A percentile compares a stretch with the other conserved stretches of the same genome.
Conservation (phyloP, 2,329 filamentous ascomycete genomes). For the Pseudogymnoascus sp. region DNA sequence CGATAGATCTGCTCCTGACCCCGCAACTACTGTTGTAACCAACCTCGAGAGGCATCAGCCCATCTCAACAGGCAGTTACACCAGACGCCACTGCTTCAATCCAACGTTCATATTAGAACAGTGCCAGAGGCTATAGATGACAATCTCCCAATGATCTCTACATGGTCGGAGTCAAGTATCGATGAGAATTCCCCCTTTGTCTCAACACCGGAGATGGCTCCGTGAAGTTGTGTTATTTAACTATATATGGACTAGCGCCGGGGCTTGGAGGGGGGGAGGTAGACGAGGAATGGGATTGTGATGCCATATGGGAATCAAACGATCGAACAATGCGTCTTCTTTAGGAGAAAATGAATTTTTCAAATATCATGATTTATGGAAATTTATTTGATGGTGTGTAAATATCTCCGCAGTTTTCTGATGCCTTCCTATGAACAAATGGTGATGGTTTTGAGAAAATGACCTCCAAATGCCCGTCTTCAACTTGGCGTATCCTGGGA, state of each 20-base stretch:
- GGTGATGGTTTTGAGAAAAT: background rate
- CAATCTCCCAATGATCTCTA: background rate
- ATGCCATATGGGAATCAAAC: background rate
- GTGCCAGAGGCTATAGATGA: background rate
- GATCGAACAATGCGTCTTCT: background rate
- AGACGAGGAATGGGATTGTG: background rate
- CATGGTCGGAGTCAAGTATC: background rate
- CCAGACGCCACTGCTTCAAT: background rate
- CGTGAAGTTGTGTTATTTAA: background rate
- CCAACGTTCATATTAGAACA: background rate
- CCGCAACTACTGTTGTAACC: background rate
- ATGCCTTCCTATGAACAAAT: background rate
- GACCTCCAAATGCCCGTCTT: background rate
- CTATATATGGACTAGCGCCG: background rate
- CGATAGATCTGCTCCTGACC: background rate
- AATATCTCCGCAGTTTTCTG: background rate
- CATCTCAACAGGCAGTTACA: background rate
- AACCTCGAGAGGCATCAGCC: background rate
- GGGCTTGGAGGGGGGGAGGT: background rate
- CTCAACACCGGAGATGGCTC: background rate
- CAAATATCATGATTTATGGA: background rate
- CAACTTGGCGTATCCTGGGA: background rate
- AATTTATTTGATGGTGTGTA: background rate
- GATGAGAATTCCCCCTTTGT: background rate
- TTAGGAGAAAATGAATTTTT: background rate